phyloP scores from a whole-genome alignment of 176 grass and related monocot species.

The Carex pumila region DNA sequence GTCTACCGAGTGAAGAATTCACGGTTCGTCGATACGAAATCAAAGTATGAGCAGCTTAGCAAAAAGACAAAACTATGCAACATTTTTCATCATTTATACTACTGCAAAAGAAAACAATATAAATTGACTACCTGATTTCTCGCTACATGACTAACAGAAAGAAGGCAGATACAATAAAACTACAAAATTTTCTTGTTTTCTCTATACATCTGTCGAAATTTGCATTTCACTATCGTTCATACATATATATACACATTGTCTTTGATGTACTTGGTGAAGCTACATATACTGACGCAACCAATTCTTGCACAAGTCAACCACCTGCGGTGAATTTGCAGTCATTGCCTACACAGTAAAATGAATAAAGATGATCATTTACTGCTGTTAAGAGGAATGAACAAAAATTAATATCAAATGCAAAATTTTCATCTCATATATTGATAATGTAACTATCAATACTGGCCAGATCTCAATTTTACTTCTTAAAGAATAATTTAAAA shows the following conservation, averaged over 20 bases:
- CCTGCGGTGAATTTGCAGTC: slow-evolving; percentile 61
- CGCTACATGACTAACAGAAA: background rate
- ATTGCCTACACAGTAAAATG: slow-evolving; percentile 51
- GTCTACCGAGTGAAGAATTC: background rate
- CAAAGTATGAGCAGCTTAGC: background rate
- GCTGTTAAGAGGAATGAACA: background rate
- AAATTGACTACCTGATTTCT: background rate
- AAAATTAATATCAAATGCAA: background rate
- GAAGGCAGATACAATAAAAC: background rate
- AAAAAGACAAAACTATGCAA: background rate
- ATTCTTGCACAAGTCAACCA: slow-evolving; percentile 89
- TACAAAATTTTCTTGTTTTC: slow-evolving; percentile 12
- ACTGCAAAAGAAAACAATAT: background rate
- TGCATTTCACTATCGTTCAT: slow-evolving; percentile 10
- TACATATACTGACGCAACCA: slow-evolving; percentile 95
- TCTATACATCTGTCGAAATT: slow-evolving; percentile 11
- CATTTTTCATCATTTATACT: background rate
- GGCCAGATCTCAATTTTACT: background rate
- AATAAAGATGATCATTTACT: slow-evolving; percentile 17
- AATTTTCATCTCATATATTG: background rate
- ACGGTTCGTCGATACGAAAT: background rate
- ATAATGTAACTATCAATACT: background rate
- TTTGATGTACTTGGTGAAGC: slow-evolving; percentile 3
- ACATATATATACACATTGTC: background rate
- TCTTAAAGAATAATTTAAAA: background rate